Evolutionary conservation across 148 eudicot genomes (phyloP).

Genomic region (Rheum nobile): DNA sequence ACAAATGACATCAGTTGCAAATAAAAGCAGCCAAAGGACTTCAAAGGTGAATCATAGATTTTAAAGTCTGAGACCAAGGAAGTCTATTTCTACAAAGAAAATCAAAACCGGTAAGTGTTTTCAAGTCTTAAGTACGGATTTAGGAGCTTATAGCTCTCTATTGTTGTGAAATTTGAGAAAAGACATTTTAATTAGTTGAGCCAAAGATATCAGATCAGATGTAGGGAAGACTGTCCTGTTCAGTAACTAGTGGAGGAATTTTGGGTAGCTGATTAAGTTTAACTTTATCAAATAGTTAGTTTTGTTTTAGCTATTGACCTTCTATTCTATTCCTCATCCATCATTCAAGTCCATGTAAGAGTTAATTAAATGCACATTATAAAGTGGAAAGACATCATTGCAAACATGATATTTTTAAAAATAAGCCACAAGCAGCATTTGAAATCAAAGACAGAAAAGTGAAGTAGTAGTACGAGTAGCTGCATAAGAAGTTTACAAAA

Average conservation of each 20-base stretch:
- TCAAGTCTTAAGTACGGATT: background rate
- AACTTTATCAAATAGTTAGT: background rate
- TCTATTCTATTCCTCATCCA: background rate
- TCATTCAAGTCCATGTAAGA: background rate
- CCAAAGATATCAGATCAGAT: background rate
- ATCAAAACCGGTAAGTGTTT: background rate
- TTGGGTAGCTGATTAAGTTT: background rate
- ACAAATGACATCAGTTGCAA: background rate
- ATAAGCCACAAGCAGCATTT: background rate
- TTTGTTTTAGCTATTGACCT: background rate
- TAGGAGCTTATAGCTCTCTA: background rate
- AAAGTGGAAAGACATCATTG: background rate
- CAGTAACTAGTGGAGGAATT: background rate
- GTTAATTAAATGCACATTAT: background rate
- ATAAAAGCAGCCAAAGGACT: background rate
- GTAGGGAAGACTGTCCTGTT: background rate
- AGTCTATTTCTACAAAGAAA: background rate
- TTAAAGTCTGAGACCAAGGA: background rate
- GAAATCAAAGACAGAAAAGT: background rate
- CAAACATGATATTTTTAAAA: background rate
- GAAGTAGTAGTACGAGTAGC: background rate
- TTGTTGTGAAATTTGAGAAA: background rate
- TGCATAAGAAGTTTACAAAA: conserved; percentile 1
- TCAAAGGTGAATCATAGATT: background rate
- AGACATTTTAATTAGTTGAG: background rate